Evolutionary conservation across 2,329 filamentous ascomycete species (phyloP).

Genomic region (Decorospora gaudefroyi): DNA sequence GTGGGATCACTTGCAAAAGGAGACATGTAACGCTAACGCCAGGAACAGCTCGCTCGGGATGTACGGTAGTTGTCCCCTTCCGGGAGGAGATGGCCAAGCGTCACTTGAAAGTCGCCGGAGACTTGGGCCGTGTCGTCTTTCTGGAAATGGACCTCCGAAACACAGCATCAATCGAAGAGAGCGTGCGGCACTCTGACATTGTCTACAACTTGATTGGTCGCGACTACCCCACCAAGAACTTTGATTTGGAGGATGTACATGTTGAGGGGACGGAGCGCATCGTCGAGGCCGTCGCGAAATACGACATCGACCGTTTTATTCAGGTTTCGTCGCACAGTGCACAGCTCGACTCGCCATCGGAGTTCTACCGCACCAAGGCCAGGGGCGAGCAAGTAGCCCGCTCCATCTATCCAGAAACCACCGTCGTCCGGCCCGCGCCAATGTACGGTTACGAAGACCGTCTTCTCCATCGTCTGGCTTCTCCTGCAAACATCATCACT

Average conservation of each 20-base stretch:
- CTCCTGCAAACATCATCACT: constrained; percentile 79
- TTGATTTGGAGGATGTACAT: constrained; percentile 88
- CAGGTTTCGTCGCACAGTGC: constrained; percentile 97
- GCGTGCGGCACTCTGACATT: constrained; percentile 93
- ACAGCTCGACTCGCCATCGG: constrained; percentile 74
- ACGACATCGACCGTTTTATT: constrained; percentile 95
- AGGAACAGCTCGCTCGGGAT: constrained; percentile 79
- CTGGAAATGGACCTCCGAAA: constrained; percentile 95
- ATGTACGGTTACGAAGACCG: constrained; percentile 95
- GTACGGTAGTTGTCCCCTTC: constrained; percentile 89
- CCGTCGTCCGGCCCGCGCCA: constrained; percentile 90
- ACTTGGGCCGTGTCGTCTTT: constrained; percentile 87
- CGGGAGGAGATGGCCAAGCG: constrained; percentile 98
- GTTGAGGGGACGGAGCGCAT: constrained; percentile 92
- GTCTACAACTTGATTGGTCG: constrained; percentile 96
- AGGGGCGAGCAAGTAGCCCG: constrained; percentile 80
- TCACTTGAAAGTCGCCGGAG: constrained; percentile 93
- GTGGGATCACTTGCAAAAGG: constrained; percentile 20
- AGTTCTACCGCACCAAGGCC: constrained; percentile 93
- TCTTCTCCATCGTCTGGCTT: constrained; percentile 82
- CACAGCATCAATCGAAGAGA: constrained; percentile 93
- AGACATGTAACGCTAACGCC: constrained; percentile 22
- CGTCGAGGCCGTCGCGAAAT: constrained; percentile 91
- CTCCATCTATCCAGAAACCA: constrained; percentile 93
- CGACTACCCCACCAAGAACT: constrained; percentile 98